Evolutionary conservation across 2,329 filamentous ascomycete genomes (phyloP), one percentile per base, ranked within the genome.

Genomic region (Macrophomina pseudophaseolina): DNA sequence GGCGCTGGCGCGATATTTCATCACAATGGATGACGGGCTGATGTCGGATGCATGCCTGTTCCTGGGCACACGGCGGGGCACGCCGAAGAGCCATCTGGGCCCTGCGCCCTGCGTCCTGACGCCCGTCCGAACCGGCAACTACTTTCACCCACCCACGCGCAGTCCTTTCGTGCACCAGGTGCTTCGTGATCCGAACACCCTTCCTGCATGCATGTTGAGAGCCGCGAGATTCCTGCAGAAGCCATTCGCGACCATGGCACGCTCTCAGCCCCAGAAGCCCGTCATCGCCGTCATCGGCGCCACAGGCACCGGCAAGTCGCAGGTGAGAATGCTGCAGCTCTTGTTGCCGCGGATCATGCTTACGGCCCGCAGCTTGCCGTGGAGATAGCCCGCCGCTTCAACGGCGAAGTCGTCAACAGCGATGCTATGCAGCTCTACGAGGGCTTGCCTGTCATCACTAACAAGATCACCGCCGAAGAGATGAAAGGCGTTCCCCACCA

Each of bases 401-500:
- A 95, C 78, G 95, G 96, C 74, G 95, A 99, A 79, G 87, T 99
- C 63, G 93, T 99, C 80, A 99, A 99, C 76, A 92, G 92, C 54
- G 95, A 99, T 83, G 95, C 95, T 46, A 97, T 99, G 93, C 95
- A 99, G 77, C 89, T 99, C 80, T 99, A 99, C 78, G 86, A 87
- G 64, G 95, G 95, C 2, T 82, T 99, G 51, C 93, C 95, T 5
- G 90, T 98, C 70, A 94, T 98, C 72, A 99, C 95, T 32, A 99
- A 99, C 78, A 97, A 98, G 76, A 91, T 98, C 67, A 87, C 91
- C 0, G 63, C 75, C 0, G 84, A 88, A 23, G 94, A 98, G 76
- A 89, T 89, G 73, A 86, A 90, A 68, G 92, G 90, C 9, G 84
- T 99, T 11, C 90, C 91, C 4, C 95, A 99, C 75, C 94, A 99